phyloP scores from a whole-genome alignment of 352 stramenopile genomes.

The Thalassiosira mediterranea region DNA sequence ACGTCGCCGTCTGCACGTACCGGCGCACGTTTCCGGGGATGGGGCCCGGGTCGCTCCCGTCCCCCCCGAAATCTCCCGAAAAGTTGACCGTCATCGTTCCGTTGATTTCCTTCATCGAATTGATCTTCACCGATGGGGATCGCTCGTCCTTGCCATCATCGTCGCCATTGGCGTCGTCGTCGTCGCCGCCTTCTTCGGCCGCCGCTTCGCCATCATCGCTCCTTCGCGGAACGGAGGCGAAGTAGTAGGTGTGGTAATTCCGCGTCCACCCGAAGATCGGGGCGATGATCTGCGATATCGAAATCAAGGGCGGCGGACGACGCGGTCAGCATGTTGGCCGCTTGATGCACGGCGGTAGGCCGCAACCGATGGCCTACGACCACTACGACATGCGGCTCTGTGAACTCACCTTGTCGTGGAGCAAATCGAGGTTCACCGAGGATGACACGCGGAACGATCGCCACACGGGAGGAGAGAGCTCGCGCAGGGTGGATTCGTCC shows the following conservation, averaged over 20 bases:
- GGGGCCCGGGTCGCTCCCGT: constrained; percentile 32
- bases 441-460: constrained; percentile 36
- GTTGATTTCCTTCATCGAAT: too few species aligned
- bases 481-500: constrained; percentile 7
- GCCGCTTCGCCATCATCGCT: neutral
- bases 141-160: constrained; percentile 23
- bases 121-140: too few species aligned
- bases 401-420: constrained; percentile 46
- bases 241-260: neutral
- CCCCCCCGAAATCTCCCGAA: constrained; percentile 21
- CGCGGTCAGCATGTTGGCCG: too few species aligned
- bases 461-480: constrained; percentile 33
- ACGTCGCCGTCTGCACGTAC: constrained; percentile 25
- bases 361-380: too few species aligned
- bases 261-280: too few species aligned
- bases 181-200: too few species aligned
- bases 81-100: constrained; percentile 8
- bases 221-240: neutral
- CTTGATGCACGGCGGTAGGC: too few species aligned
- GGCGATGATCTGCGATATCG: too few species aligned
- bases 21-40: too few species aligned
- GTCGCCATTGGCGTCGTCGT: constrained; percentile 7
- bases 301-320: too few species aligned
- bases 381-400: too few species aligned
- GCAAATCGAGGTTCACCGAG: constrained; percentile 30